Base-by-base conservation (phyloP, 495 filamentous ascomycete genomes). In the Talaromyces thailandensis region DNA sequence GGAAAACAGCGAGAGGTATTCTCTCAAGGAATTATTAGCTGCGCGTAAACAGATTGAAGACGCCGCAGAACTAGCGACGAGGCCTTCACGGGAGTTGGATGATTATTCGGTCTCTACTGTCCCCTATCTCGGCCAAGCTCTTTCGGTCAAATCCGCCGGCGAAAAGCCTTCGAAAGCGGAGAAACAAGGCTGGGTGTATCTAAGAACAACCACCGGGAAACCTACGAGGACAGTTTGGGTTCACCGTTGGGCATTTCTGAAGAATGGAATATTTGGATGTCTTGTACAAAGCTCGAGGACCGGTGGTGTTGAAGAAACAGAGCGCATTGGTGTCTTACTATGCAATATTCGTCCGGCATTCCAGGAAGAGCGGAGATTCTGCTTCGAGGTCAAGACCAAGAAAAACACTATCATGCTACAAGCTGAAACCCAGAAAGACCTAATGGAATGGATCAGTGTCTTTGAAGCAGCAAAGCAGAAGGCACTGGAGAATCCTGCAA, bases 331-430 rank as follows among this genome's bases (percentile, higher is more conserved):
- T 23, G 94, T 98, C 8, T 74, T 98, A 28, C 86, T 98, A 31
- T 98, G 94, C 69, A 95, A 88, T 68, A 88, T 93, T 58, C 88
- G 93, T 63, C 90, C 91, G 8, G 93, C 93, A 3, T 88, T 93
- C 45, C 87, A 92, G 66, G 94, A 98, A 70, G 94, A 98, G 66
- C 84, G 94, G 37, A 82, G 95, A 29, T 98, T 97, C 71, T 96
- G 95, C 70, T 98, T 98, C 68, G 95, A 98, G 74, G 92, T 98
- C 66, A 98, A 97, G 79, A 98, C 94, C 14, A 98, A 97, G 71
- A 95, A 93, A 67, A 89, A 87, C 67, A 92, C 85, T 55, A 86
- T 96, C 48, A 75, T 96, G 61, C 78, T 98, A 28, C 94, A 98
- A 74, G 91, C 94, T 5, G 95, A 98, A 70, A 96, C 91, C 0